phyloP scores from a whole-genome alignment of 176 grass and related monocot genomes.

The Oryza punctata region DNA sequence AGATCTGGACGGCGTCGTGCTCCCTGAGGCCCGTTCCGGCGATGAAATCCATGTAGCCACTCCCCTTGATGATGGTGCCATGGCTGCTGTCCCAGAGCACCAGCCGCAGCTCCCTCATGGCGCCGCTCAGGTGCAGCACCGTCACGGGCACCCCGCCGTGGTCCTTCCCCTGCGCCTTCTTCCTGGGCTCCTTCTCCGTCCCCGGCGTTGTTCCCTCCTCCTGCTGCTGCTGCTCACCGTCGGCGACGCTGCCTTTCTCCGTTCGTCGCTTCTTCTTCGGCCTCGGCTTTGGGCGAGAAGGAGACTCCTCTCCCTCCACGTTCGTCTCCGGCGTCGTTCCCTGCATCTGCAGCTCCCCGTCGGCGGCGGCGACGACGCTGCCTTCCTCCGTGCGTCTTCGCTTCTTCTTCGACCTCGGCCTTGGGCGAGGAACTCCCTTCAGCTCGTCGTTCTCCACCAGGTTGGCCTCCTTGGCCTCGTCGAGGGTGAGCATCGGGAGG shows the following conservation, averaged over 20 bases:
- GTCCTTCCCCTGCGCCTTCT: constrained; percentile 1
- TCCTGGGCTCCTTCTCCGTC: not conserved
- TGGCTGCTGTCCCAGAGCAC: constrained; percentile 29
- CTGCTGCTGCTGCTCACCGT: not conserved
- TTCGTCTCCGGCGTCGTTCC: not conserved
- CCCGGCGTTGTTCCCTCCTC: not conserved
- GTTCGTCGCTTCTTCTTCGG: too few relatives aligned
- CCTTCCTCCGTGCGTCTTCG: not conserved
- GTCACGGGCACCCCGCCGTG: constrained; percentile 32
- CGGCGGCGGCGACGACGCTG: not conserved
- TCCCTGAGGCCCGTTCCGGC: not conserved
- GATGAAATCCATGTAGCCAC: constrained; percentile 27
- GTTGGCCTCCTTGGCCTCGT: constrained; percentile 32
- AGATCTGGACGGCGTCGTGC: not conserved
- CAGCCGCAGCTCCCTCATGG: not conserved
- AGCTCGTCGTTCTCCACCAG: not conserved
- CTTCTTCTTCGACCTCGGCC: not conserved
- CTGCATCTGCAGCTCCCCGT: not conserved
- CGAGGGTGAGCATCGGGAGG: constrained; percentile 1
- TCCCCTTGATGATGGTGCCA: constrained; percentile 32
- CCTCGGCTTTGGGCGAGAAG: not conserved
- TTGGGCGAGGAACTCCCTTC: not conserved
- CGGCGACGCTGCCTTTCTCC: not conserved
- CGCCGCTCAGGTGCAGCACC: not conserved
- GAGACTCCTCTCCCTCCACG: too few relatives aligned